Evolutionary conservation across 768 basidiomycete genomes (phyloP).

Genomic region (Collybia sordida): DNA sequence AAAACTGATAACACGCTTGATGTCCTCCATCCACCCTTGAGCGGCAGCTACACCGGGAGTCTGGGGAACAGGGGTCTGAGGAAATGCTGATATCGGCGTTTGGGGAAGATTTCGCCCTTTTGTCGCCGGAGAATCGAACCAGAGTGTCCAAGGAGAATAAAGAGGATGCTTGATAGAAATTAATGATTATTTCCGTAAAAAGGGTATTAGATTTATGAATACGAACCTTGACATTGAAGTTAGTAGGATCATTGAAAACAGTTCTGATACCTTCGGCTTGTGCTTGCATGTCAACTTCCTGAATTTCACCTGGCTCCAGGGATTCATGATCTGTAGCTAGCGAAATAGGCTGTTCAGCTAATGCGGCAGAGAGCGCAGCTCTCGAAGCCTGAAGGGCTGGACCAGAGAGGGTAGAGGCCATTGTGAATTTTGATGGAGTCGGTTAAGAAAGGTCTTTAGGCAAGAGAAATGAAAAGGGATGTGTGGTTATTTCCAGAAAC

Average conservation of each 20-base stretch:
- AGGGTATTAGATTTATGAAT: constrained; percentile 3
- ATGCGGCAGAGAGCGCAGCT: constrained; percentile 73
- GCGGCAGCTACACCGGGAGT: constrained; percentile 75
- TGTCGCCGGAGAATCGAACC: constrained; percentile 94
- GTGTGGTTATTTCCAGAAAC: constrained; percentile 5
- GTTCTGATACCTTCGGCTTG: constrained; percentile 86
- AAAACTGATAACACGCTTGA: constrained; percentile 93
- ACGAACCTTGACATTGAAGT: constrained; percentile 94
- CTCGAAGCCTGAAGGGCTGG: constrained; percentile 77
- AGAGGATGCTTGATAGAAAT: constrained; percentile 75
- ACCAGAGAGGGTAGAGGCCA: constrained; percentile 55
- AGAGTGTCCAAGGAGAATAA: constrained; percentile 93
- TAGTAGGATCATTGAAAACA: constrained; percentile 88
- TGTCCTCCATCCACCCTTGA: constrained; percentile 98
- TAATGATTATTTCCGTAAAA: too few species aligned
- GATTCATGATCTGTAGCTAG: constrained; percentile 34
- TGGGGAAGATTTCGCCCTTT: constrained; percentile 89
- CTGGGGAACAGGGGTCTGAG: constrained; percentile 70
- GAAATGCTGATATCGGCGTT: constrained; percentile 76
- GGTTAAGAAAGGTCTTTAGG: not conserved
- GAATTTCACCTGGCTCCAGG: constrained; percentile 79
- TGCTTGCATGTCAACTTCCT: constrained; percentile 82
- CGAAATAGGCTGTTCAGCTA: constrained; percentile 48
- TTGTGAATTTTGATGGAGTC: constrained; percentile 23
- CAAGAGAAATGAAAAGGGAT: constrained; percentile 8